phyloP scores from a whole-genome alignment of 179 eudicot species.

The Patellifolia procumbens region DNA sequence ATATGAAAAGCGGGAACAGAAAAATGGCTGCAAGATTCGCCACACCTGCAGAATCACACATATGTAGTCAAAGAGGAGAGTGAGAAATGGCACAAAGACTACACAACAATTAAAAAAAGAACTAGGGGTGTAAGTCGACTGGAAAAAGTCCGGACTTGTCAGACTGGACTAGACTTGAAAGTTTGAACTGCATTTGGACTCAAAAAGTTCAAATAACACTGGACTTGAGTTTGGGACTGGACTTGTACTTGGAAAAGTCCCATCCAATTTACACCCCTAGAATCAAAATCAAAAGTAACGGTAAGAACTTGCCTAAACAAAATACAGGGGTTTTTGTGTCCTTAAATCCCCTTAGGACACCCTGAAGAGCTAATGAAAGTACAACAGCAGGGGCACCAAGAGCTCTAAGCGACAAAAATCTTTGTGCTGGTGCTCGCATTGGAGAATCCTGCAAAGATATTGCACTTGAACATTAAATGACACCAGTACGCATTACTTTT shows the following conservation, averaged over 20 bases:
- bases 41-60: constrained; percentile 51
- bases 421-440: constrained; percentile 73
- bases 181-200: too few species aligned
- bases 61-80: background rate
- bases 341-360: constrained; percentile 94
- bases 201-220: too few species aligned
- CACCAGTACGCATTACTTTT: background rate
- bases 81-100: background rate
- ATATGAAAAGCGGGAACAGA: constrained; percentile 72
- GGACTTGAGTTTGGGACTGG: too few species aligned
- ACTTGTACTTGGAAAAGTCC: too few species aligned
- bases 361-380: constrained; percentile 91
- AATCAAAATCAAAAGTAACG: background rate
- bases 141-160: too few species aligned
- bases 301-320: constrained; percentile 63
- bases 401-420: constrained; percentile 74
- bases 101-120: constrained; percentile 3
- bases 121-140: background rate
- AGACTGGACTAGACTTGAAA: too few species aligned
- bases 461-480: background rate
- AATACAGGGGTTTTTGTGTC: constrained; percentile 93
- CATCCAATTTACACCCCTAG: background rate
- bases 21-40: constrained; percentile 75
- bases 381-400: constrained; percentile 98
- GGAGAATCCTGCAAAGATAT: constrained; percentile 61